A percentile compares a stretch with the other conserved stretches of the same genome.
phyloP scores from a whole-genome alignment of 2,329 filamentous ascomycete genomes.

The Phialophora expanda region DNA sequence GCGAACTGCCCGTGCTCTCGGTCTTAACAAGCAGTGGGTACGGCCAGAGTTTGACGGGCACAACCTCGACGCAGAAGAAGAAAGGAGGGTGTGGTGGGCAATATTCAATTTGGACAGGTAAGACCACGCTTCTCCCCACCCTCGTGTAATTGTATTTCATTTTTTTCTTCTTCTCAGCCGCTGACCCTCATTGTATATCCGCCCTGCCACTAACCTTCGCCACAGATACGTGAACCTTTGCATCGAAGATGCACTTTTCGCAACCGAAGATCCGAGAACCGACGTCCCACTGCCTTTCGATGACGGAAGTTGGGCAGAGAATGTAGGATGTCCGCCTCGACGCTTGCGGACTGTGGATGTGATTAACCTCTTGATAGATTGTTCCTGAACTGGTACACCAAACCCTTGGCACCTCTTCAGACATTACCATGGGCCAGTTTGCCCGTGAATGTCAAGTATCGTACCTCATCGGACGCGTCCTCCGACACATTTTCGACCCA shows the following conservation, averaged over 20 bases:
- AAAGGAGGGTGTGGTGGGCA: conserved; percentile 20
- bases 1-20: conserved; percentile 8
- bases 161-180: too few relatives aligned
- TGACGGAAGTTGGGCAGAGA: conserved; percentile 8
- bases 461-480: conserved; percentile 12
- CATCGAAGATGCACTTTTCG: conserved; percentile 10
- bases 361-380: not conserved
- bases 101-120: conserved; percentile 21
- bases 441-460: conserved; percentile 21
- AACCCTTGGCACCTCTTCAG: conserved; percentile 11
- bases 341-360: not conserved
- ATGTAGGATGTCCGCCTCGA: conserved; percentile 3
- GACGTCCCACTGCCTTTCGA: conserved; percentile 21
- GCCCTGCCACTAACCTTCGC: not conserved
- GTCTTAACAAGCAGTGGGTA: conserved; percentile 12
- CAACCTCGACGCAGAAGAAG: conserved; percentile 6
- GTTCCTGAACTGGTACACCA: not conserved
- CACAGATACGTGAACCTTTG: conserved; percentile 19
- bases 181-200: too few relatives aligned
- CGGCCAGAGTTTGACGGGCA: not conserved
- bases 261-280: conserved; percentile 13
- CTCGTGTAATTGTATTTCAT: too few relatives aligned
- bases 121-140: not conserved
- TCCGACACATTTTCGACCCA: conserved; percentile 20
- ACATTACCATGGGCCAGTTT: conserved; percentile 20